These are phyloP conservation scores for Acanthamoeba divionensis DNA, from an alignment of 208 protist genomes.

Conservation along the genomic window DNA sequence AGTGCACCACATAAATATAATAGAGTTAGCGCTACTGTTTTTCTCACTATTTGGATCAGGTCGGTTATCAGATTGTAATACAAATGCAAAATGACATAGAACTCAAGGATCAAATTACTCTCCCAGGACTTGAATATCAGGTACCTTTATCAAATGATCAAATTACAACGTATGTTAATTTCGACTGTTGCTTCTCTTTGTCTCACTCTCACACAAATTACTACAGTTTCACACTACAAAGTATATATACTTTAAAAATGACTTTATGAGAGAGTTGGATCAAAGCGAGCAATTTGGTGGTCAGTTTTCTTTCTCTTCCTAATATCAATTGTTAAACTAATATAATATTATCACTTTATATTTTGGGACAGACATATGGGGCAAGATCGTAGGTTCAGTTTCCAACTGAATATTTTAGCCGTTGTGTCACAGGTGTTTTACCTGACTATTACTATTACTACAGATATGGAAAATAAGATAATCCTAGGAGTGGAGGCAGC, in stretches of 20 bases:
- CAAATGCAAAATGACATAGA: neutral
- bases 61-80: slow-evolving; percentile 40
- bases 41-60: neutral
- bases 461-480: slow-evolving; percentile 28
- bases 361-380: slow-evolving; percentile 14
- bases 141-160: neutral
- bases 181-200: neutral
- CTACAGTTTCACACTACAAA: slow-evolving; percentile 19
- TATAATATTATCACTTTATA: neutral
- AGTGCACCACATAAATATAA: neutral
- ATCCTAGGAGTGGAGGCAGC: neutral
- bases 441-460: neutral
- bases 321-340: neutral
- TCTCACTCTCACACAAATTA: neutral
- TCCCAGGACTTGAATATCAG: neutral
- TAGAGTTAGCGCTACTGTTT: neutral
- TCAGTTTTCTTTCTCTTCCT: neutral
- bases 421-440: neutral
- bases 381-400: neutral
- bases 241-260: slow-evolving; percentile 39
- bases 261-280: slow-evolving; percentile 13
- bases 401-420: neutral
- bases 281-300: slow-evolving; percentile 20
- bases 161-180: too few relatives aligned
- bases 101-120: neutral